These are phyloP conservation scores for Handroanthus guayacan DNA, from an alignment of 257 asterid genomes.

Conservation along the genomic window DNA sequence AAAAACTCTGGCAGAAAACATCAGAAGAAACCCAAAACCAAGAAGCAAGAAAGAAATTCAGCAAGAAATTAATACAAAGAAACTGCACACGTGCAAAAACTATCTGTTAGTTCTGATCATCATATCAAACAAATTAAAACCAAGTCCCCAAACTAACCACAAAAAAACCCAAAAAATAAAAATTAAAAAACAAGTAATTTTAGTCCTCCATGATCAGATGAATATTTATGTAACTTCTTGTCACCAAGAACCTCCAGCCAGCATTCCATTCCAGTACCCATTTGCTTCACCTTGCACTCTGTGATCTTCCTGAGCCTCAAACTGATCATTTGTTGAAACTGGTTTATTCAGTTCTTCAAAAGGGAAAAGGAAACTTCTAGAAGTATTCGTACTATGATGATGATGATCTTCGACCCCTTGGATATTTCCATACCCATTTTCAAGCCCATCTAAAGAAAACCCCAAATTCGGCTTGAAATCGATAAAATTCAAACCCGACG, in stretches of 20 bases:
- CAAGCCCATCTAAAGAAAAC: constrained; percentile 60
- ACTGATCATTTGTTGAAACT: constrained; percentile 29
- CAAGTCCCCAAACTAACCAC: constrained; percentile 24
- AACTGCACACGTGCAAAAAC: constrained; percentile 38
- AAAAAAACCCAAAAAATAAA: neutral
- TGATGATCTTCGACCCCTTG: constrained; percentile 41
- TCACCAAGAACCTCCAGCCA: constrained; percentile 56
- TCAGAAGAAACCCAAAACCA: constrained; percentile 22
- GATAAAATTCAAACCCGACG: constrained; percentile 45
- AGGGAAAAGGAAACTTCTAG: constrained; percentile 56
- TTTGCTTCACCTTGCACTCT: constrained; percentile 50
- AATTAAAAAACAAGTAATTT: neutral
- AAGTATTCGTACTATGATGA: constrained; percentile 4
- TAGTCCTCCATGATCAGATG: neutral
- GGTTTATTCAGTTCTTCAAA: constrained; percentile 61
- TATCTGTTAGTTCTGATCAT: constrained; percentile 38
- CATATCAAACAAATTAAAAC: constrained; percentile 28
- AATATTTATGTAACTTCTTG: neutral
- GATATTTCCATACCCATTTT: constrained; percentile 40
- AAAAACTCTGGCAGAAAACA: constrained; percentile 36
- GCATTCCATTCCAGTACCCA: constrained; percentile 82
- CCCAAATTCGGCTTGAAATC: constrained; percentile 58
- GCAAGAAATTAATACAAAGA: neutral
- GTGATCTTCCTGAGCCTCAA: constrained; percentile 39
- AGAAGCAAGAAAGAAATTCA: constrained; percentile 13